These are phyloP conservation scores for Entomortierella parvispora DNA, from an alignment of 192 early-diverging fungal species.

Conservation along the genomic window DNA sequence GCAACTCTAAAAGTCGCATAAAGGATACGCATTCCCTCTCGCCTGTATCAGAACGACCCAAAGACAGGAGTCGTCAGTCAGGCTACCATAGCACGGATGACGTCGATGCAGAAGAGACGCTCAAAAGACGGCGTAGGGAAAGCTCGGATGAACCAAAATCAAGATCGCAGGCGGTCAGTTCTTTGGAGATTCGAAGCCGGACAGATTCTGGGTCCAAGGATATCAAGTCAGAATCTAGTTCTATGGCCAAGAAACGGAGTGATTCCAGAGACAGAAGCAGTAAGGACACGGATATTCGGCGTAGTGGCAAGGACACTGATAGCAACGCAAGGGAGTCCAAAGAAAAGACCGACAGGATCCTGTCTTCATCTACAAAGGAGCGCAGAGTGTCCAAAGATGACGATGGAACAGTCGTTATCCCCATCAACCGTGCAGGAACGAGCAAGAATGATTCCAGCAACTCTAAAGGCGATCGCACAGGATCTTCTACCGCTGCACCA, in stretches of 20 bases:
- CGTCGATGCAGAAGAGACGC: conserved; percentile 7
- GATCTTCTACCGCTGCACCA: conserved; percentile 15
- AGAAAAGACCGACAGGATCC: conserved; percentile 30
- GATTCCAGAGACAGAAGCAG: conserved; percentile 12
- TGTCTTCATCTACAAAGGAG: conserved; percentile 5
- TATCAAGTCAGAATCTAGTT: not conserved
- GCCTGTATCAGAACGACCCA: conserved; percentile 20
- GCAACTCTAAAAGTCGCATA: too few species aligned
- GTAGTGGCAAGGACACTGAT: conserved; percentile 22
- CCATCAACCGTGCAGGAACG: not conserved
- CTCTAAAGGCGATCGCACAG: conserved; percentile 31
- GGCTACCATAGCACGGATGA: conserved; percentile 36
- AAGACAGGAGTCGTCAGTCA: not conserved
- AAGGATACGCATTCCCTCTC: conserved; percentile 36
- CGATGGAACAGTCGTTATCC: conserved; percentile 1
- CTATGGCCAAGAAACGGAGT: not conserved
- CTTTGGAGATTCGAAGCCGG: conserved; percentile 14
- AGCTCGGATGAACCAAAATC: conserved; percentile 11
- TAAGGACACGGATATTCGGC: conserved; percentile 5
- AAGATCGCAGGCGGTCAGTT: not conserved
- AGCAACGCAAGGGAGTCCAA: conserved; percentile 30
- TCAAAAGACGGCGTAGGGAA: not conserved
- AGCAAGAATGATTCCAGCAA: conserved; percentile 1
- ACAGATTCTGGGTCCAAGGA: conserved; percentile 38
- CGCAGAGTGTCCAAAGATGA: conserved; percentile 20